phyloP scores from a whole-genome alignment of 306 rosid genomes.

The Trifolium dubium region DNA sequence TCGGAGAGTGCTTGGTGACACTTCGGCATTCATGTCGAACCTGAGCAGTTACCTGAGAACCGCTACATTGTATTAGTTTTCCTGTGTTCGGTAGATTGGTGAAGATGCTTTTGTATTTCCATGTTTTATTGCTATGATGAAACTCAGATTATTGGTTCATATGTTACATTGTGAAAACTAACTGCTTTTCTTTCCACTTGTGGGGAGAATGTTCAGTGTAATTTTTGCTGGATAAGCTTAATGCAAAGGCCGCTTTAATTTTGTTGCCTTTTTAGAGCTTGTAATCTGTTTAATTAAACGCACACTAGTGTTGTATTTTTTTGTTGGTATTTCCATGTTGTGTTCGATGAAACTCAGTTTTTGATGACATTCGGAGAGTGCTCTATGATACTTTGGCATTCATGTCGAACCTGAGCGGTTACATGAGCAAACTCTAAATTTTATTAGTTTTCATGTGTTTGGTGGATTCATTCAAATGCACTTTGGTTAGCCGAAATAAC shows the following conservation, averaged over 20 bases:
- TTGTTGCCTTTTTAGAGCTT: not conserved
- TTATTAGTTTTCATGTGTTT: no score
- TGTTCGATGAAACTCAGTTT: constrained; percentile 38
- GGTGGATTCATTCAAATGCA: no score
- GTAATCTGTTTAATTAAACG: not conserved
- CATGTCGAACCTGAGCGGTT: constrained; percentile 56
- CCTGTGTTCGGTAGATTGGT: not conserved
- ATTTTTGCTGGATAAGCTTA: not conserved
- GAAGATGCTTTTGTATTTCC: no score
- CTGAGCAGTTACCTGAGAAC: constrained; percentile 59
- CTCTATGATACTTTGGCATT: constrained; percentile 49
- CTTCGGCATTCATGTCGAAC: not conserved
- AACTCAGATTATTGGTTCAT: no score
- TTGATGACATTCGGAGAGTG: constrained; percentile 14
- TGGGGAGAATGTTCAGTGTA: not conserved
- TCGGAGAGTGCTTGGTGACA: not conserved
- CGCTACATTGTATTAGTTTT: not conserved
- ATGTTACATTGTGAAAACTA: not conserved
- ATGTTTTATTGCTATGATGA: no score
- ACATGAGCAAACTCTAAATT: constrained; percentile 22
- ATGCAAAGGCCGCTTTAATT: not conserved
- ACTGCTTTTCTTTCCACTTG: not conserved
- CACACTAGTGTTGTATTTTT: not conserved
- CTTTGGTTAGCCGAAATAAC: not conserved
- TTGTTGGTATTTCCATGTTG: constrained; percentile 4